phyloP scores from a whole-genome alignment of 179 eudicot genomes.

The Amaranthus tricolor region DNA sequence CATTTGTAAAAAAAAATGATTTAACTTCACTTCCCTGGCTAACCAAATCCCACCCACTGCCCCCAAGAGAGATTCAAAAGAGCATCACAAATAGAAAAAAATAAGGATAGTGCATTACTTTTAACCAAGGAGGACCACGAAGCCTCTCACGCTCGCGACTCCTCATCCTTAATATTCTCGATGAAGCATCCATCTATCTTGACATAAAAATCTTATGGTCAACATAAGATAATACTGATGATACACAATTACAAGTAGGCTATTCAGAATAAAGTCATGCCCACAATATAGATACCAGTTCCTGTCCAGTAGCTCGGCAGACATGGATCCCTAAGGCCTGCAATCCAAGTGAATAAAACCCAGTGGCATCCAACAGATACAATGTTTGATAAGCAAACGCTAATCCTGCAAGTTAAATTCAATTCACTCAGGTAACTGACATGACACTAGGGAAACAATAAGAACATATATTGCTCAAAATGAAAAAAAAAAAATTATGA shows the following conservation, averaged over 20 bases:
- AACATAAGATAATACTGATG: slow-evolving; percentile 20
- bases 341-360: slow-evolving; percentile 89
- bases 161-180: slow-evolving; percentile 91
- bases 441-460: neutral
- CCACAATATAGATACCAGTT: slow-evolving; percentile 57
- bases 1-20: neutral
- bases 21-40: neutral
- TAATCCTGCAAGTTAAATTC: slow-evolving; percentile 53
- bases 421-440: slow-evolving; percentile 10
- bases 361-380: slow-evolving; percentile 95
- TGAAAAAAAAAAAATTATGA: neutral
- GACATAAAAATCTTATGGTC: slow-evolving; percentile 42
- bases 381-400: slow-evolving; percentile 89
- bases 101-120: slow-evolving; percentile 39
- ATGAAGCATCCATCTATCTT: slow-evolving; percentile 97
- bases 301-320: slow-evolving; percentile 98
- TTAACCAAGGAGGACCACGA: slow-evolving; percentile 94
- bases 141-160: slow-evolving; percentile 93
- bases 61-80: neutral
- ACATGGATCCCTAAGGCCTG: slow-evolving; percentile 93
- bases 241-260: neutral
- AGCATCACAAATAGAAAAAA: neutral
- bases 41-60: neutral
- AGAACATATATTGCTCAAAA: neutral
- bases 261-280: slow-evolving; percentile 1